Evolutionary conservation across 75 land plant species (phyloP).

Genomic region (Chamaecyparis obtusa): DNA sequence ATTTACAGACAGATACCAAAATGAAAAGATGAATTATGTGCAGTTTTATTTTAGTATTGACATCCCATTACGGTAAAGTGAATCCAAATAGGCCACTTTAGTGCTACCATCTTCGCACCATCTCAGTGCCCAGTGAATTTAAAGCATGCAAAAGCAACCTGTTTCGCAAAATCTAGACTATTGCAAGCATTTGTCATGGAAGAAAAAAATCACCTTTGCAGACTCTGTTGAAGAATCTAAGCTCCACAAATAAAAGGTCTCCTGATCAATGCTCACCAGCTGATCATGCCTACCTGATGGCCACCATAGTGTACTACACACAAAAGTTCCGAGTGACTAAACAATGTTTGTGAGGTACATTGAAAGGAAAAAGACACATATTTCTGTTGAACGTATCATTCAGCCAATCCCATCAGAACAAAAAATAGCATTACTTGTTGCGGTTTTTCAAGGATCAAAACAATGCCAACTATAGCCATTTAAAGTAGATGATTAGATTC

Average conservation of each 20-base stretch:
- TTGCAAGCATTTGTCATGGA: background rate
- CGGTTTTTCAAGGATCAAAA: background rate
- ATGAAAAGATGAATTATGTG: background rate
- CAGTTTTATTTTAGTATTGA: background rate
- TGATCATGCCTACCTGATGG: slow-evolving; percentile 81
- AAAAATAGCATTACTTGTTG: background rate
- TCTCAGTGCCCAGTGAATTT: background rate
- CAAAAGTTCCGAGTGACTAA: background rate
- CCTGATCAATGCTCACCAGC: slow-evolving; percentile 84
- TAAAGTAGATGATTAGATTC: background rate
- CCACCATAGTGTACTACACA: slow-evolving; percentile 87
- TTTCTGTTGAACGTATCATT: background rate
- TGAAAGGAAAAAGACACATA: background rate
- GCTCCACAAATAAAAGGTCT: slow-evolving; percentile 80
- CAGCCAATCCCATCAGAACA: background rate
- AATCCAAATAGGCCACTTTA: background rate
- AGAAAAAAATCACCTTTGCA: slow-evolving; percentile 58
- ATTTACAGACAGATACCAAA: background rate
- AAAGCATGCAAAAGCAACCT: background rate
- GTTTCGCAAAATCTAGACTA: background rate
- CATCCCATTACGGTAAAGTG: background rate
- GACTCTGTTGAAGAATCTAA: slow-evolving; percentile 72
- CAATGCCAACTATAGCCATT: background rate
- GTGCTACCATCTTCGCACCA: background rate
- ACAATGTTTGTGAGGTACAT: background rate